phyloP scores from a whole-genome alignment of 2,329 filamentous ascomycete species.

The Juglanconis oblonga region DNA sequence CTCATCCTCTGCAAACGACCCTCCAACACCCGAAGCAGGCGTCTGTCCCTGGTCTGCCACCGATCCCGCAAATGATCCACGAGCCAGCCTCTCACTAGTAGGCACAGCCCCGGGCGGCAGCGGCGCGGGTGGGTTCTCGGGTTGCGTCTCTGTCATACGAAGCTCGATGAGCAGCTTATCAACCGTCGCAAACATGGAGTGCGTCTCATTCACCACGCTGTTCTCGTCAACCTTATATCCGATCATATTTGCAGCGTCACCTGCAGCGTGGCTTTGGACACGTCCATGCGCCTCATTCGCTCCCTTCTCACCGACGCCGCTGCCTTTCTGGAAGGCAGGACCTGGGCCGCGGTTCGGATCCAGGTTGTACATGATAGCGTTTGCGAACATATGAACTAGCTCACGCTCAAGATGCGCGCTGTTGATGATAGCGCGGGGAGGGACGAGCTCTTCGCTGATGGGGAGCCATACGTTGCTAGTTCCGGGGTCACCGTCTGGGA shows the following conservation, averaged over 20 bases:
- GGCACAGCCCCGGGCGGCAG: constrained; percentile 20
- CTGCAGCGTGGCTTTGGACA: constrained; percentile 19
- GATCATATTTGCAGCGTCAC: constrained; percentile 43
- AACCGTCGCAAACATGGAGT: constrained; percentile 86
- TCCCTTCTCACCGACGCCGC: constrained; percentile 32
- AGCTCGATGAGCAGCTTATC: constrained; percentile 75
- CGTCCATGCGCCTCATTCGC: constrained; percentile 31
- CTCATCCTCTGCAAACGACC: constrained; percentile 7
- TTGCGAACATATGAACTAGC: constrained; percentile 93
- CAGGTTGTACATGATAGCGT: constrained; percentile 97
- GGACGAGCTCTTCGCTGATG: constrained; percentile 72
- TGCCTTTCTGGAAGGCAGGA: constrained; percentile 51
- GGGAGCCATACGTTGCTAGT: constrained; percentile 61
- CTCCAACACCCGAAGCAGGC: constrained; percentile 14
- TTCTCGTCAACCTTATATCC: constrained; percentile 75
- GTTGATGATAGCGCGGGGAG: constrained; percentile 89
- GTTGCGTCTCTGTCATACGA: constrained; percentile 67
- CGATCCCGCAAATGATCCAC: constrained; percentile 7
- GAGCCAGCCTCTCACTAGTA: constrained; percentile 16
- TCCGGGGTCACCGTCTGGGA: constrained; percentile 58
- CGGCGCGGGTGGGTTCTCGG: constrained; percentile 35
- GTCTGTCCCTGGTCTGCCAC: constrained; percentile 7
- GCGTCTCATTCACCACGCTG: constrained; percentile 80
- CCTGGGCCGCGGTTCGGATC: constrained; percentile 72
- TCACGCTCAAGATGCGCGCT: constrained; percentile 90